Percentiles rank a stretch among this genome's conserved stretches.
Evolutionary conservation across 164 flowering plant species (phyloP).

Genomic region (Annona squamosa): DNA sequence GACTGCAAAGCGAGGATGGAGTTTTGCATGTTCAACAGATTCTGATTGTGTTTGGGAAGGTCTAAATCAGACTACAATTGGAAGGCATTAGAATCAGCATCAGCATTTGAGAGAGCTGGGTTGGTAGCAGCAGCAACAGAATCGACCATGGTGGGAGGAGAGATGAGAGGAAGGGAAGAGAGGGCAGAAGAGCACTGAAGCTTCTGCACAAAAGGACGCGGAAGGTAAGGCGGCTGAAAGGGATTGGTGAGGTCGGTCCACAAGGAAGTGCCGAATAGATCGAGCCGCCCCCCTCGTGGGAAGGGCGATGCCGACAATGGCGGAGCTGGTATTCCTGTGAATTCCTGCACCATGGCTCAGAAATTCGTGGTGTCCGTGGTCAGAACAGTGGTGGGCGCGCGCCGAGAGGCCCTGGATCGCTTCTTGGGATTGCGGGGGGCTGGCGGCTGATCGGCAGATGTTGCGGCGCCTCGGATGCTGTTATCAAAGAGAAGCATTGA

Average conservation of each 20-base stretch:
- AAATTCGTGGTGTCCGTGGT: slow-evolving; percentile 75
- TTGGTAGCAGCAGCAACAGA: slow-evolving; percentile 10
- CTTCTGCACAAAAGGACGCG: slow-evolving; percentile 49
- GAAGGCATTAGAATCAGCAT: slow-evolving; percentile 4
- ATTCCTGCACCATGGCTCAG: slow-evolving; percentile 77
- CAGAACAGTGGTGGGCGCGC: slow-evolving; percentile 77
- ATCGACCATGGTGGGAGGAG: slow-evolving; percentile 13
- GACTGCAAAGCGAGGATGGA: slow-evolving; percentile 38
- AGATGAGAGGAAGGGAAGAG: neutral
- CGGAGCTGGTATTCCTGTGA: slow-evolving; percentile 65
- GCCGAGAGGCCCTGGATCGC: slow-evolving; percentile 59
- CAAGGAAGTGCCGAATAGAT: slow-evolving; percentile 34
- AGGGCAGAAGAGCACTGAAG: slow-evolving; percentile 13
- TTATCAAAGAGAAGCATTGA: neutral
- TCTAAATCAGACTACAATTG: slow-evolving; percentile 24
- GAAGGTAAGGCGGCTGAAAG: slow-evolving; percentile 29
- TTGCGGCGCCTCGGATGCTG: neutral
- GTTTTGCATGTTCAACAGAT: slow-evolving; percentile 30
- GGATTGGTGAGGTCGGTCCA: slow-evolving; percentile 13
- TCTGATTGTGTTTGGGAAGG: slow-evolving; percentile 19
- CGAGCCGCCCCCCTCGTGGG: slow-evolving; percentile 37
- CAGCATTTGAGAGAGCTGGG: neutral
- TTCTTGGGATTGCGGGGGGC: slow-evolving; percentile 49
- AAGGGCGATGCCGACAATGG: slow-evolving; percentile 45
- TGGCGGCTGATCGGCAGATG: slow-evolving; percentile 13